Evolutionary conservation across 805 yeast species (phyloP), one percentile per base, ranked within the genome.

Genomic region (Priceomyces melissophilus): DNA sequence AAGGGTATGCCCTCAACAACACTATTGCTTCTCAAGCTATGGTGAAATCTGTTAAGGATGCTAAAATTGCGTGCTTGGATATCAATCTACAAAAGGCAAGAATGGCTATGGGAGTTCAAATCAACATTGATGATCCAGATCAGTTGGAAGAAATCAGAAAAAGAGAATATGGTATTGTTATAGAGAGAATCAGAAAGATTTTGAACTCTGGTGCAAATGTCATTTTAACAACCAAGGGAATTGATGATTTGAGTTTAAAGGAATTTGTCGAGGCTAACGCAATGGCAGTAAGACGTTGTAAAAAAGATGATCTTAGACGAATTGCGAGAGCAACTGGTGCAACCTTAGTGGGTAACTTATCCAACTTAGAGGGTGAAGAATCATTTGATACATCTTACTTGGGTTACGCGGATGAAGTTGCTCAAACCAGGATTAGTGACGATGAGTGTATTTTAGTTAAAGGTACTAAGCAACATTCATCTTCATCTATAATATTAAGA

Each of bases 241-340:
- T 89, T 50, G 97, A 89, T 62, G 96, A 90, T 61, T 75, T 89
- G 63, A 87, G 96, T 60, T 72, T 89, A 57, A 89, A 89, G 67
- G 88, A 84, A 61, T 89, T 89, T 63, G 90, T 89, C 38, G 96
- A 89, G 65, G 83, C 87, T 34, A 87, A 88, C 29, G 89, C 87
- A 35, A 87, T 89, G 88, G 97, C 93, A 15, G 96, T 93, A 36
- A 84, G 99, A 71, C 81, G 99, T 54, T 89, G 97, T 74, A 88
- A 88, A 67, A 89, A 88, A 61, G 99, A 93, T 67, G 99, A 93
- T 65, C 75, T 93, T 55, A 81, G 96, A 61, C 82, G 99, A 71
- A 91, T 93, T 52, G 98, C 99, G 5, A 79, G 96, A 58, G 98
- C 99, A 34, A 89, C 98, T 1, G 99, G 99, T 44, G 99, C 96